A percentile compares a stretch with the other conserved stretches of the same genome.
Conservation (phyloP, 352 stramenopile species). For the Lagenidium giganteum region DNA sequence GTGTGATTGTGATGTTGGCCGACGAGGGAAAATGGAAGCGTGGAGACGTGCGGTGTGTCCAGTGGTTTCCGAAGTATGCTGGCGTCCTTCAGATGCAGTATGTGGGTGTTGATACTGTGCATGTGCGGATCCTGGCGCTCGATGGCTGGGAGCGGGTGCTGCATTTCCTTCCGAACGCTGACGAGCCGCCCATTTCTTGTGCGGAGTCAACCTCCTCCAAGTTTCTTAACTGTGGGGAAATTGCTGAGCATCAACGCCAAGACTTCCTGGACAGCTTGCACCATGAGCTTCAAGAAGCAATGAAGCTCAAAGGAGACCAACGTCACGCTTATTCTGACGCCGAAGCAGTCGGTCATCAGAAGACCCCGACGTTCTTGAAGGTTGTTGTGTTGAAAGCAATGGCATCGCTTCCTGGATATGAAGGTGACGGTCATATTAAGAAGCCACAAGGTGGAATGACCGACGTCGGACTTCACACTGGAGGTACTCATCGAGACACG, state of each 20-base stretch:
- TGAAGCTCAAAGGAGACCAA: constrained; percentile 9
- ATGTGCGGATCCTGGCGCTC: constrained; percentile 2
- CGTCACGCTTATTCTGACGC: not conserved
- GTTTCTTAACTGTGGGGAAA: constrained; percentile 22
- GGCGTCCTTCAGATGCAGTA: constrained; percentile 29
- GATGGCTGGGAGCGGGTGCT: constrained; percentile 37
- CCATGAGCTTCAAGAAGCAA: constrained; percentile 19
- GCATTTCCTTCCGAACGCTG: constrained; percentile 24
- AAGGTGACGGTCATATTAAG: not conserved
- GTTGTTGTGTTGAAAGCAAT: constrained; percentile 17
- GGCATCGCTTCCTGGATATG: not conserved
- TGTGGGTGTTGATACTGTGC: constrained; percentile 5
- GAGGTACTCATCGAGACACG: constrained; percentile 28
- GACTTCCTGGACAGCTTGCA: constrained; percentile 5
- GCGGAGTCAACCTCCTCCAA: constrained; percentile 1
- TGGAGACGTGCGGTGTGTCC: constrained; percentile 8
- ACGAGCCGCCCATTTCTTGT: constrained; percentile 3
- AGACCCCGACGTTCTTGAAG: constrained; percentile 44
- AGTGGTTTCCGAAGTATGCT: constrained; percentile 44
- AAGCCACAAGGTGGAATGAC: constrained; percentile 28
- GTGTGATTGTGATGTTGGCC: not conserved
- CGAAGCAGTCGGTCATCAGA: constrained; percentile 27
- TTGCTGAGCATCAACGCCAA: not conserved
- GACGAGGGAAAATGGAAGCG: not conserved
- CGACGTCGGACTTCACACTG: constrained; percentile 47